Conservation (phyloP, 306 rosid species). For the Cucumis sativus region DNA sequence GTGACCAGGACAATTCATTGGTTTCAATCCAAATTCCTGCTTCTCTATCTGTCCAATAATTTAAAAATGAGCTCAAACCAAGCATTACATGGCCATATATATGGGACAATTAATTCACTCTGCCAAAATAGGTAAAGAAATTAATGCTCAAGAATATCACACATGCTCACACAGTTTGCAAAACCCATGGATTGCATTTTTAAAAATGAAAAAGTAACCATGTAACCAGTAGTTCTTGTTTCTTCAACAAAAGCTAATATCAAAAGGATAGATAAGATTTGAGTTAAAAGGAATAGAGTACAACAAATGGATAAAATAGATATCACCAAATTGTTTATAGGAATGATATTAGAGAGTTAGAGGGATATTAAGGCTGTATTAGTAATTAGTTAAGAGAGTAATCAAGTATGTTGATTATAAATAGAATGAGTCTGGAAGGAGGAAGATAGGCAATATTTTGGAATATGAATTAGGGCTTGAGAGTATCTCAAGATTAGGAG, state of each 20-base stretch:
- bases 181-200: neutral
- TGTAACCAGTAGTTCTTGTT: neutral
- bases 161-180: neutral
- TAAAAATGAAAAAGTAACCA: neutral
- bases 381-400: too few relatives aligned
- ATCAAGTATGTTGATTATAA: too few relatives aligned
- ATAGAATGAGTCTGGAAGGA: too few relatives aligned
- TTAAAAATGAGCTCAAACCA: neutral
- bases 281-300: neutral
- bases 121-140: neutral
- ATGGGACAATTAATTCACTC: neutral
- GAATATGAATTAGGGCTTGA: too few relatives aligned
- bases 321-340: neutral
- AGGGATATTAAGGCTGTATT: too few relatives aligned
- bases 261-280: neutral
- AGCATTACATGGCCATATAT: neutral
- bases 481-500: too few relatives aligned
- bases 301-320: neutral
- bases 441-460: too few relatives aligned
- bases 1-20: slow-evolving; percentile 99
- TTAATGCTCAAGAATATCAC: neutral
- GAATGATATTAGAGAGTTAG: too few relatives aligned
- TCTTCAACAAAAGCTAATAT: neutral
- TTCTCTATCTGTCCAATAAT: slow-evolving; percentile 55
- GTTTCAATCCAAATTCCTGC: slow-evolving; percentile 95